Base-by-base conservation (phyloP, 2,329 filamentous ascomycete genomes). In the Stagonosporopsis tanaceti region DNA sequence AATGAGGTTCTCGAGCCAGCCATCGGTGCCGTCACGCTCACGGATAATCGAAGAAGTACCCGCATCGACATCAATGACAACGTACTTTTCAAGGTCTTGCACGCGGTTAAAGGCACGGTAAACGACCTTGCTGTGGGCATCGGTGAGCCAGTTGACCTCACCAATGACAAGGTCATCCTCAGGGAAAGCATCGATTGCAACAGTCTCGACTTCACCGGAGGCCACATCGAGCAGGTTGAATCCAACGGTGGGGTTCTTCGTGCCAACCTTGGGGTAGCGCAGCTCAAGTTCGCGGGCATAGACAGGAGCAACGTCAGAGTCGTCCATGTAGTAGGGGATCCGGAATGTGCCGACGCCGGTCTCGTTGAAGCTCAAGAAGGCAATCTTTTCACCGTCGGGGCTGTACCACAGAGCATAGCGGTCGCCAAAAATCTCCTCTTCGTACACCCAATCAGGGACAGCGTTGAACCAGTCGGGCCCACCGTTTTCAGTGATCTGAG, bases 51-150 rank as follows among this genome's bases (percentile, higher is more conserved):
- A 79, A 9, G 82, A 82, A 0, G 77, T 74, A 1, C 78, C 73
- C 2, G 79, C 77, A 1, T 78, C 75, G 1, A 84, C 80, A 59
- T 89, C 80, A 3, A 90, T 84, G 0, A 85, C 74, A 1, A 90
- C 82, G 14, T 88, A 78, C 59, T 87, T 87, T 56, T 88, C 86
- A 1, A 80, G 75, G 61, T 90, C 87, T 66, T 91, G 88, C 0
- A 89, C 86, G 4, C 88, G 85, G 71, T 90, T 90, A 76, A 85
- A 90, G 0, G 85, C 85, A 12, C 87, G 84, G 73, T 89, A 88
- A 35, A 89, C 80, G 37, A 91, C 78, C 38, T 81, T 82, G n/a
- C 81, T 77, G 68, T 89, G 87, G 5, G 77, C 77, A 7, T 85
- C 82, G 0, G 87, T 89, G 20, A 89, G 77, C 89, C 89, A 91